Base-by-base conservation (phyloP, 2,329 filamentous ascomycete species). In the Knoxdaviesia capensis region DNA sequence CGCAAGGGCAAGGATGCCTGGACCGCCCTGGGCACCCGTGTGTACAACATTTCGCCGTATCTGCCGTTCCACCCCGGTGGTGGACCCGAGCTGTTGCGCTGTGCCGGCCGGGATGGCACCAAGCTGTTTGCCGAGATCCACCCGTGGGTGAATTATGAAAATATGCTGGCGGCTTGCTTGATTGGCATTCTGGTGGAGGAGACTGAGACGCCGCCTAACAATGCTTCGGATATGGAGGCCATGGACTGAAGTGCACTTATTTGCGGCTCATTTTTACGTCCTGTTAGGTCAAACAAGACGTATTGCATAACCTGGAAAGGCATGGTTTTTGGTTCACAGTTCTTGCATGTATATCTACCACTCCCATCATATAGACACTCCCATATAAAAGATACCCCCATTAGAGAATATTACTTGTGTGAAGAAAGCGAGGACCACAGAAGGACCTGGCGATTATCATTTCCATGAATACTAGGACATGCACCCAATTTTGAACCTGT, bases 31-130 rank as follows among this genome's bases (percentile, higher is more conserved):
- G 80, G 84, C 46, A 87, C 88, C 1, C 81, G 82, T 52, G 88
- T 96, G 31, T 98, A 96, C 61, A 96, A 96, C 53, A 78, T 98
- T 44, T 80, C 79, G 0, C 85, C 88, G 0, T 98, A 96, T 55
- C 56, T 86, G 34, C 77, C 81, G 1, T 98, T 86, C 55, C 90
- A 98, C 56, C 90, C 90, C 0, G 90, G 90, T 28, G 90, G 83
- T 6, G 73, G 79, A 50, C 74, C 75, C 5, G 82, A 92, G 60
- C 57, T 90, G 47, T 59, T 80, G 56, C 63, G 72, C 32, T 68
- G 65, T 33, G 77, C 77, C 0, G 77, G 66, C 0, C 60, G 66
- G 44, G 76, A 80, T 53, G 75, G 69, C 34, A 77, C 69, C 2
- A 65, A 63, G 53, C 51, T 81, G 44, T 81, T 80, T 56, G 71